phyloP scores from a whole-genome alignment of 2,329 filamentous ascomycete genomes.

The Diaporthe helianthi region DNA sequence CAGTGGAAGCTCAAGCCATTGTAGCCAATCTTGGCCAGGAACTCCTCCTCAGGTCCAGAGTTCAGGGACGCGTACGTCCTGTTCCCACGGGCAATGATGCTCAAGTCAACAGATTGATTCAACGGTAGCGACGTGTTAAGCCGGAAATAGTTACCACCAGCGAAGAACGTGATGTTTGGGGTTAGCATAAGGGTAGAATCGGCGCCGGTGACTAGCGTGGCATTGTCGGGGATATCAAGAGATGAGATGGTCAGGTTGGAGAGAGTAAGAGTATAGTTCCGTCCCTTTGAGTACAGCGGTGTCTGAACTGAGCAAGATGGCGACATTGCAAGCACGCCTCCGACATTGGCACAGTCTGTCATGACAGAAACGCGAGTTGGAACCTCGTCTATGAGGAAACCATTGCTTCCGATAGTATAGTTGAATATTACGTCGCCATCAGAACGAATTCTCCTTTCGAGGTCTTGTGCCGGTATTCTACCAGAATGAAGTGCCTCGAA shows the following conservation, averaged over 20 bases:
- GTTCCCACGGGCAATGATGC: conserved; percentile 42
- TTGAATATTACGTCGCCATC: conserved; percentile 45
- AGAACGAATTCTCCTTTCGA: conserved; percentile 52
- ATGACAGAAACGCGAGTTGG: conserved; percentile 50
- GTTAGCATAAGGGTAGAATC: conserved; percentile 54
- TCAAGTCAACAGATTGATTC: conserved; percentile 41
- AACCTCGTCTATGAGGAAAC: conserved; percentile 44
- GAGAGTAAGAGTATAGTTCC: conserved; percentile 62
- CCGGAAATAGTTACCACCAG: conserved; percentile 46
- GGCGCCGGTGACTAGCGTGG: conserved; percentile 49
- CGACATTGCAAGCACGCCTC: conserved; percentile 44
- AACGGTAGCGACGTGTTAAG: conserved; percentile 45
- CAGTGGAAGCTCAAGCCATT: conserved; percentile 50
- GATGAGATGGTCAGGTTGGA: conserved; percentile 44
- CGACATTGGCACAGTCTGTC: conserved; percentile 45
- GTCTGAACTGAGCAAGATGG: conserved; percentile 52
- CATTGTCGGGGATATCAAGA: conserved; percentile 44
- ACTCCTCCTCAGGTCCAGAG: conserved; percentile 45
- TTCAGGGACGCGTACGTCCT: conserved; percentile 42
- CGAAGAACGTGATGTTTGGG: conserved; percentile 46
- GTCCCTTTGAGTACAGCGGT: conserved; percentile 59
- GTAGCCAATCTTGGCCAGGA: conserved; percentile 51
- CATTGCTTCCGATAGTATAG: conserved; percentile 42
- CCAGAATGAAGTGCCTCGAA: conserved; percentile 49
- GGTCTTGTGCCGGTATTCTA: conserved; percentile 56